Evolutionary conservation across 192 early-diverging fungal species (phyloP), one percentile per base, ranked within the genome.

Genomic region (Backusella psychrophila): DNA sequence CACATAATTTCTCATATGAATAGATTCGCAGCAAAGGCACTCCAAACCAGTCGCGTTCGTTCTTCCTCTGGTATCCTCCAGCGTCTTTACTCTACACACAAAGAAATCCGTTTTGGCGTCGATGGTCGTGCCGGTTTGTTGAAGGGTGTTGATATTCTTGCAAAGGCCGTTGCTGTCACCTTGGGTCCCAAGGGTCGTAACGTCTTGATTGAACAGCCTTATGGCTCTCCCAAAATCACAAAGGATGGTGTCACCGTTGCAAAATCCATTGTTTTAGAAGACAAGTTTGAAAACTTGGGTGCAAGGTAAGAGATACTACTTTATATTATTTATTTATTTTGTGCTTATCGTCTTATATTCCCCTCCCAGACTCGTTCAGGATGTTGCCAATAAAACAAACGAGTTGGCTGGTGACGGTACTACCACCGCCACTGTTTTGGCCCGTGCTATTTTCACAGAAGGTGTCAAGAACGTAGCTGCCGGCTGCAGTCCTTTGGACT

Each of bases 171-270:
- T n/a, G 97, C 98, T 8, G 94, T 96, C 72, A 99, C 98, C 29
- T 91, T 99, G 34, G 98, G 98, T n/a, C 98, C 98, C 76, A 98
- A 98, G 88, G 98, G 98, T 77, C 90, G 98, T 78, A 98, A 97
- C 80, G 98, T 99, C 15, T 88, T 99, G 77, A 99, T 99, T 79
- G 95, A 97, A 84, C 98, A 99, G 86, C 81, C 95, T 36, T 99
- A 97, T 75, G 98, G 97, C 34, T 90, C 91, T 39, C 98, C 98
- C 79, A 98, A 98, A 89, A 99, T 99, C 86, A 99, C 98, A 81
- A 99, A 99, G 93, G 98, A 99, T 84, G 98, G 98, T 84, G 98
- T 99, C 53, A 96, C 98, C 67, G 98, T 99, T 35, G 98, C 98
- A 69, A 98, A 98, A 88, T 92, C 95, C 79, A 96, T 99, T 84